Base-by-base conservation (phyloP, 768 basidiomycete genomes). In the Amanita jacksonii region DNA sequence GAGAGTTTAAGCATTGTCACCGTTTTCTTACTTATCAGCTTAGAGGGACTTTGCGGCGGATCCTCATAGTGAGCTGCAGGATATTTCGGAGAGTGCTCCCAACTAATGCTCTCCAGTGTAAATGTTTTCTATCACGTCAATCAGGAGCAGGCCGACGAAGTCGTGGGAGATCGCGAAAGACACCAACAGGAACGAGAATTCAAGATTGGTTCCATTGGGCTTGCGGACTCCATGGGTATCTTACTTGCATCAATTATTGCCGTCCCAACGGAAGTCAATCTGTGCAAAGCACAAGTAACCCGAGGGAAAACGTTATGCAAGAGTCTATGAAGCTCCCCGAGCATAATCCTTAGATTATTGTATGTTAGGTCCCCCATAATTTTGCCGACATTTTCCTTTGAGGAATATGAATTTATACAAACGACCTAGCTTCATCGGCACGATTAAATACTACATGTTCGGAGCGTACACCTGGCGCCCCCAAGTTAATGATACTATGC, bases 11-110 rank as follows among this genome's bases (percentile, higher is more conserved):
- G 71, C 47, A 77, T 90, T 49, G 54, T 69, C 12, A 54, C 80
- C 16, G 82, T 89, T 2, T 87, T 91, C 56, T 28, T 76, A 8
- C 72, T 96, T 36, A 81, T 99, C 53, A 79, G 84, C 50, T 48
- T 89, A 6, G 94, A 99, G 59, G 94, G 94, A 2, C 69, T 96
- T 34, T 94, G 90, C 51, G 94, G 94, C 23, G 94, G 94, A 4
- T 69, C 85, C 8, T 90, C 89, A 12, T 97, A 96, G 88, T 89
- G 54, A 58, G 85, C 70, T 46, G 38, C 49, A 34, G 16, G 47
- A 46, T 47, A 50, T 35, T 49, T 60, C 47, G 50, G 9, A 8
- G 15, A 37, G n/a, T 30, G 10, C n/a, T 22, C 8, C 9, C 23
- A 48, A 38, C 38, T 51, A 23, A 46, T 35, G 15, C 13, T 18